A percentile compares a stretch with the other conserved stretches of the same genome.
phyloP scores from a whole-genome alignment of 2,329 filamentous ascomycete species.

The Neurospora sp. region DNA sequence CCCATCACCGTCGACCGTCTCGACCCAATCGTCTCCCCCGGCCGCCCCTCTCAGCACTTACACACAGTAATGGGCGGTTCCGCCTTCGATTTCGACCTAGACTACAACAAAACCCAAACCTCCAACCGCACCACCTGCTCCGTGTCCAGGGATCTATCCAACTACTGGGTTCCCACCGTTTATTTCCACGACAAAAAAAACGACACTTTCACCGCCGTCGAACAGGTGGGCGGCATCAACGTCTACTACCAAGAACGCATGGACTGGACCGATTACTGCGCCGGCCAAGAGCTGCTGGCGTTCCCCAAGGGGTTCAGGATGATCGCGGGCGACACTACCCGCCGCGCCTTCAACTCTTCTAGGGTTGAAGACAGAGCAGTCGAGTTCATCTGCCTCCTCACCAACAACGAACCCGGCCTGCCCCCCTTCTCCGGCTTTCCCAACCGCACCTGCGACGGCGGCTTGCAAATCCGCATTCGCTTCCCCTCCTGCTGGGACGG shows the following conservation, averaged over 20 bases:
- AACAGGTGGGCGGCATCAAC: constrained; percentile 32
- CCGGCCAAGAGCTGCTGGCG: constrained; percentile 40
- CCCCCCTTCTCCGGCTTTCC: constrained; percentile 4
- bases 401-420: neutral
- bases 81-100: constrained; percentile 46
- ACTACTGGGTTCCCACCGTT: constrained; percentile 46
- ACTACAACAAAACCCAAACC: constrained; percentile 38
- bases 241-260: constrained; percentile 43
- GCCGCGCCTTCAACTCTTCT: constrained; percentile 37
- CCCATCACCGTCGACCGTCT: constrained; percentile 30
- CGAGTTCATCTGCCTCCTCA: constrained; percentile 5
- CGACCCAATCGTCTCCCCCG: constrained; percentile 51
- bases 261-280: constrained; percentile 26
- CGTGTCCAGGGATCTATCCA: constrained; percentile 51
- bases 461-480: constrained; percentile 20
- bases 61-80: constrained; percentile 56
- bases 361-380: constrained; percentile 27
- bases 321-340: constrained; percentile 48
- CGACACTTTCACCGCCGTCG: constrained; percentile 14
- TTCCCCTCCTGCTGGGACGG: constrained; percentile 17
- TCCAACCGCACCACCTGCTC: constrained; percentile 50
- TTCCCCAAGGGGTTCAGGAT: constrained; percentile 57
- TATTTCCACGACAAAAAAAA: constrained; percentile 3
- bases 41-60: constrained; percentile 42
- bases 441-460: constrained; percentile 5